Conservation (phyloP, 306 rosid genomes). For the Rosa lucieae region DNA sequence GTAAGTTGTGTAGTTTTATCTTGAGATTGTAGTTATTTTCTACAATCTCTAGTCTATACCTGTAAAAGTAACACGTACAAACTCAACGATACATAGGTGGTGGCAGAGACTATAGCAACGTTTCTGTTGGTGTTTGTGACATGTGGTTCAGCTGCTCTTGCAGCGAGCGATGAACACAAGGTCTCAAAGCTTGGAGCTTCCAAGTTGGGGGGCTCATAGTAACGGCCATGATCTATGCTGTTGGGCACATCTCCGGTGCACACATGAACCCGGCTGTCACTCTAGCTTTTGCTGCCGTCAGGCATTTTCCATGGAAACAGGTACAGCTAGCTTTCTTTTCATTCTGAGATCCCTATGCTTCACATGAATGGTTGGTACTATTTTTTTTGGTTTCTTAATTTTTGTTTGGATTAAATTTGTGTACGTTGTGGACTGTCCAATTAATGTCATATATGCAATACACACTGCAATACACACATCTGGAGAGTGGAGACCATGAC, state of each 20-base stretch:
- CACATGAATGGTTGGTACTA: background rate
- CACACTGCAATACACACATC: too few species aligned
- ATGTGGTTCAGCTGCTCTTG: conserved; percentile 65
- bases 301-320: conserved; percentile 82
- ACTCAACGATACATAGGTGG: conserved; percentile 34
- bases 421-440: background rate
- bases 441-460: background rate
- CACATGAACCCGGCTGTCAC: conserved; percentile 93
- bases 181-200: conserved; percentile 74
- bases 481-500: background rate
- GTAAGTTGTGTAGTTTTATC: conserved; percentile 26
- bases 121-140: conserved; percentile 73
- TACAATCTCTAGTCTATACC: background rate
- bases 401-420: background rate
- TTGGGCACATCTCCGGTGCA: conserved; percentile 89
- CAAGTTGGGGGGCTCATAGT: conserved; percentile 65
- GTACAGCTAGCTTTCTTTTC: conserved; percentile 25
- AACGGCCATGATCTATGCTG: conserved; percentile 71
- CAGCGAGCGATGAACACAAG: conserved; percentile 40
- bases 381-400: background rate
- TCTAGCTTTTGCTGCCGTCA: conserved; percentile 58
- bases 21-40: background rate
- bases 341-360: conserved; percentile 11
- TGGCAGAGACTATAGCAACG: conserved; percentile 73
- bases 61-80: background rate